Base-by-base conservation (phyloP, 768 basidiomycete species). In the Boletus insuetus region DNA sequence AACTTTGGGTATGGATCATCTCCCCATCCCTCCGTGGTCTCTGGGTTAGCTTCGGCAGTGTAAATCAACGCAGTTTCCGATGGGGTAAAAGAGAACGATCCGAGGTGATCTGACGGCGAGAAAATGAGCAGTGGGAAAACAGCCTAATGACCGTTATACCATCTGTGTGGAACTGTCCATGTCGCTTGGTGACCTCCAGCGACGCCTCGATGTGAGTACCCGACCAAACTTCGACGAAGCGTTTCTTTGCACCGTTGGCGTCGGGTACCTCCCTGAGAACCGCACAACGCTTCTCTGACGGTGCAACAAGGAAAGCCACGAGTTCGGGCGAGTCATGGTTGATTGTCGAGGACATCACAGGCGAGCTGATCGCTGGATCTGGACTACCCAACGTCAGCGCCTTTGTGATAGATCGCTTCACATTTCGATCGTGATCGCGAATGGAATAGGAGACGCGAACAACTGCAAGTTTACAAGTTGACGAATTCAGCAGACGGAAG, bases 121-220 rank as follows among this genome's bases (percentile, higher is more conserved):
- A 20, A 13, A 1, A 20, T 58, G 29, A 58, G 42, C 6, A 24
- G 5, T 16, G 9, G 39, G 38, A 6, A 10, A 38, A 31, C 10
- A 22, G 13, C 26, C 9, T 9, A 20, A 3, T 14, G 17, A 34
- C 48, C 66, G 19, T 6, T 1, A 54, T 55, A 84, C 87, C 84
- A 59, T 89, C 86, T 5, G 79, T 72, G 59, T 85, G 85, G 58
- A 86, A 87, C 11, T 77, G 74, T 0, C 79, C 82, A 54, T 88
- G 85, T 5, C 63, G 61, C 26, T 82, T 77, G 1, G 84, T 81
- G 17, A 87, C 84, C 35, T 87, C 82, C 31, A 79, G 61, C 0
- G 77, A 78, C 0, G 70, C 73, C 47, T 80, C 76, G 1, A 84
- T 64, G 10, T 66, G 58, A 29, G 75, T 71, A 0, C 73, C 75